Percentiles rank a stretch among this genome's conserved stretches.
Conservation (phyloP, 306 rosid species). For the Acacia melanoxylon region DNA sequence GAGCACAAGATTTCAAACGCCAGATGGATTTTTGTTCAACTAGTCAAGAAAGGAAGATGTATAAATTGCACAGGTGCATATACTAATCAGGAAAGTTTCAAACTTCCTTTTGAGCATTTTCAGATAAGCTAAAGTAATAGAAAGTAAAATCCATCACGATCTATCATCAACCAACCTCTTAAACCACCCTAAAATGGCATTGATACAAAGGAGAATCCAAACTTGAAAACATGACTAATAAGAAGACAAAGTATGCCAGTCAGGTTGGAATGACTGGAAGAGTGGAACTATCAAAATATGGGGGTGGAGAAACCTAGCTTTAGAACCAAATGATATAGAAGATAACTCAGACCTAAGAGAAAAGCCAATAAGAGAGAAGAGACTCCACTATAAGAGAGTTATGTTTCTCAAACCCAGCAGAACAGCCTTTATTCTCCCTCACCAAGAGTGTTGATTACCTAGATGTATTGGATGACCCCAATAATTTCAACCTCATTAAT, state of each 20-base stretch:
- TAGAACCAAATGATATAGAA: background rate
- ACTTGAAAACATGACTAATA: background rate
- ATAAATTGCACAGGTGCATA: background rate
- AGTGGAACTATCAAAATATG: background rate
- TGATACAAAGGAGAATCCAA: background rate
- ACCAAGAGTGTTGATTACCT: constrained; percentile 5
- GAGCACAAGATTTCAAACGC: background rate
- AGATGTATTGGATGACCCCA: constrained; percentile 1
- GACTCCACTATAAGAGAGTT: background rate
- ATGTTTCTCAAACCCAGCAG: background rate
- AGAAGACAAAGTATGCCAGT: background rate
- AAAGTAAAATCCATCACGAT: background rate
- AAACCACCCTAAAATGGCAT: constrained; percentile 2
- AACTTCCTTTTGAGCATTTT: background rate
- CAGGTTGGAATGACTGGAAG: background rate
- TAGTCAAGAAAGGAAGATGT: background rate
- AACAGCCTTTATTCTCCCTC: background rate
- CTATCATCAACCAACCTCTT: background rate
- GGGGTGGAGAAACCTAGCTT: background rate
- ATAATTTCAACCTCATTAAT: background rate
- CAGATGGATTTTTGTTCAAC: background rate
- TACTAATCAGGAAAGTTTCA: background rate
- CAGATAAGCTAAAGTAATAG: background rate
- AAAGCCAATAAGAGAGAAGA: background rate
- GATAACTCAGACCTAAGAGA: background rate